Conservation (phyloP, 1,139 yeast genomes). For the Yamadazyma friedrichii region DNA sequence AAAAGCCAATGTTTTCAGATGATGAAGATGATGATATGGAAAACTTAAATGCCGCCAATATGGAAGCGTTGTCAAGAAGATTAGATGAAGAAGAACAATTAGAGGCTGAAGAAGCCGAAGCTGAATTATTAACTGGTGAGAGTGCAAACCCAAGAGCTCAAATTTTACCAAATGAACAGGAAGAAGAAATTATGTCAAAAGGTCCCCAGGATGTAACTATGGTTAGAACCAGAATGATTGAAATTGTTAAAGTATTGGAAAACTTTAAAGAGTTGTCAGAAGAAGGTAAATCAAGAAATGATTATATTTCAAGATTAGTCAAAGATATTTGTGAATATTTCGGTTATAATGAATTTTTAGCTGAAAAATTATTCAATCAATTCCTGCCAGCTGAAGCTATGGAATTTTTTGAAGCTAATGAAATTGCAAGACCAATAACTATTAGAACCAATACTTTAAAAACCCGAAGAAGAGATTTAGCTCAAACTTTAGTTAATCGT, state of each 20-base stretch:
- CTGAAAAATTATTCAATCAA: conserved; percentile 86
- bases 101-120: conserved; percentile 79
- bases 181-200: conserved; percentile 45
- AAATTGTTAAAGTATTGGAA: conserved; percentile 92
- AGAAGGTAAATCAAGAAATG: conserved; percentile 81
- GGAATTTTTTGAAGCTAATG: conserved; percentile 98
- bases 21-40: conserved; percentile 77
- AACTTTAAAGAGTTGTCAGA: conserved; percentile 83
- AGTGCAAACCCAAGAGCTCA: conserved; percentile 68
- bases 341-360: conserved; percentile 94
- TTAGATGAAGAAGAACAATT: conserved; percentile 70
- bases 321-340: conserved; percentile 90
- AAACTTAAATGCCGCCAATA: conserved; percentile 78
- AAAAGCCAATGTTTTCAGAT: conserved; percentile 83
- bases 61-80: conserved; percentile 73
- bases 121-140: conserved; percentile 62
- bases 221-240: conserved; percentile 91
- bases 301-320: conserved; percentile 72
- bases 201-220: conserved; percentile 76
- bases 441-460: conserved; percentile 94
- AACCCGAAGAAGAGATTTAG: conserved; percentile 93
- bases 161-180: conserved; percentile 63
- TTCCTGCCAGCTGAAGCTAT: conserved; percentile 95
- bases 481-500: conserved; percentile 90
- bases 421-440: conserved; percentile 93